A percentile compares a stretch with the other conserved stretches of the same genome.
phyloP scores from a whole-genome alignment of 495 filamentous ascomycete species.

The Cercophora scortea region DNA sequence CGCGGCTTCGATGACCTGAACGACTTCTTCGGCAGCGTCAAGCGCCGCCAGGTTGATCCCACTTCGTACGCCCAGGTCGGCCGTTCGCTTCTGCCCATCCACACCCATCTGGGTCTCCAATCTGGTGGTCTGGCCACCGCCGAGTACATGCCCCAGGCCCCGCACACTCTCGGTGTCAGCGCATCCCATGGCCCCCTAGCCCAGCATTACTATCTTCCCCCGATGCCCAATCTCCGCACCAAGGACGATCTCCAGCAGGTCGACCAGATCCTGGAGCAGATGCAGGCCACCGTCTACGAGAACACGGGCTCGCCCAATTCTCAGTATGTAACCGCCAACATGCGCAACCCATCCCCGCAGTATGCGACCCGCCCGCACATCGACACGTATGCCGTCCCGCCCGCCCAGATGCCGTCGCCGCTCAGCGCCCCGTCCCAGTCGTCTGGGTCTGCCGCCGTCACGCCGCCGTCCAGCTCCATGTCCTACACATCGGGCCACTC shows the following conservation, averaged over 20 bases:
- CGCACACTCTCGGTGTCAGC: slow-evolving; percentile 38
- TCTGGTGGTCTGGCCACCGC: slow-evolving; percentile 51
- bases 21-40: slow-evolving; percentile 87
- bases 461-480: slow-evolving; percentile 78
- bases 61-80: slow-evolving; percentile 75
- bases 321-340: slow-evolving; percentile 40
- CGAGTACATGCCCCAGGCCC: slow-evolving; percentile 57
- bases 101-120: slow-evolving; percentile 57
- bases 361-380: slow-evolving; percentile 35
- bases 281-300: slow-evolving; percentile 91
- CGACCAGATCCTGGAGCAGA: slow-evolving; percentile 88
- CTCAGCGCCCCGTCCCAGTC: slow-evolving; percentile 53
- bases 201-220: slow-evolving; percentile 70
- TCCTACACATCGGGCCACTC: slow-evolving; percentile 85
- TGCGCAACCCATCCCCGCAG: slow-evolving; percentile 68
- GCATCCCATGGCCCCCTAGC: slow-evolving; percentile 51
- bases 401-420: slow-evolving; percentile 50
- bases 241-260: slow-evolving; percentile 89
- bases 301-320: slow-evolving; percentile 53
- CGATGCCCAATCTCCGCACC: slow-evolving; percentile 77
- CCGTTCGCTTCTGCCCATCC: slow-evolving; percentile 67
- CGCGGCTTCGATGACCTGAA: slow-evolving; percentile 81
- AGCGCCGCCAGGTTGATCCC: slow-evolving; percentile 81
- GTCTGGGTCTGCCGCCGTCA: slow-evolving; percentile 72
- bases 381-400: slow-evolving; percentile 47